These are phyloP conservation scores for Geranium rotundifolium DNA, from an alignment of 345 rosid species.

Conservation along the genomic window DNA sequence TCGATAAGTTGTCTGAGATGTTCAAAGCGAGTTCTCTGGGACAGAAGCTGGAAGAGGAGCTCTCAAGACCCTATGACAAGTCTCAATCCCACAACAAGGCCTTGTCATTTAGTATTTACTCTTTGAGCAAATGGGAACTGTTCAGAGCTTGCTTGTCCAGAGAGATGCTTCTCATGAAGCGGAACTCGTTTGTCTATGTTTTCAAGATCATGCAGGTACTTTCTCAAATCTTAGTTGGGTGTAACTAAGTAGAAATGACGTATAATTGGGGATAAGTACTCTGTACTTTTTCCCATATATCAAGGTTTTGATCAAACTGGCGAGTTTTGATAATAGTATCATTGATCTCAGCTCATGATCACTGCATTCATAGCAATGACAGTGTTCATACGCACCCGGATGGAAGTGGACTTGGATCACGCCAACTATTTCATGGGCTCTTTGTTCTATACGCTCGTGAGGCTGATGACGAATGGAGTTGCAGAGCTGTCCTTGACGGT, in stretches of 20 bases:
- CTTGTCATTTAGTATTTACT: constrained; percentile 32
- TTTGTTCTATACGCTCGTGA: constrained; percentile 20
- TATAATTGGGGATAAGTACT: neutral
- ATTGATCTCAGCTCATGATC: constrained; percentile 17
- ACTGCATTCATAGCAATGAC: constrained; percentile 24
- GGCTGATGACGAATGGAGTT: constrained; percentile 33
- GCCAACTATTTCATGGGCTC: constrained; percentile 35
- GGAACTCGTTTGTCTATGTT: constrained; percentile 31
- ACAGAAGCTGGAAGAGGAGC: constrained; percentile 25
- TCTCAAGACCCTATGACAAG: constrained; percentile 28
- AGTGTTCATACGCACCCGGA: constrained; percentile 24
- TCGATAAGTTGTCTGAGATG: constrained; percentile 22
- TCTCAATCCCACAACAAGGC: constrained; percentile 24
- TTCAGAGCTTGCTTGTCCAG: constrained; percentile 52
- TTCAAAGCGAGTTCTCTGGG: constrained; percentile 33
- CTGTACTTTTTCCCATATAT: too few species aligned
- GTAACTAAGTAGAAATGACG: too few species aligned
- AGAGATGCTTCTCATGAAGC: constrained; percentile 51
- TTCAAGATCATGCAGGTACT: constrained; percentile 36
- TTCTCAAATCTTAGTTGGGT: neutral
- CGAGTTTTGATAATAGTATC: neutral
- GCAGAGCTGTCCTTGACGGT: constrained; percentile 35
- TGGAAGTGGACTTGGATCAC: constrained; percentile 18
- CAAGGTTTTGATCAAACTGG: neutral
- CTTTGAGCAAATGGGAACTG: constrained; percentile 41